Base-by-base conservation (phyloP, 2,329 filamentous ascomycete species). In the Botrytis sinoallii region DNA sequence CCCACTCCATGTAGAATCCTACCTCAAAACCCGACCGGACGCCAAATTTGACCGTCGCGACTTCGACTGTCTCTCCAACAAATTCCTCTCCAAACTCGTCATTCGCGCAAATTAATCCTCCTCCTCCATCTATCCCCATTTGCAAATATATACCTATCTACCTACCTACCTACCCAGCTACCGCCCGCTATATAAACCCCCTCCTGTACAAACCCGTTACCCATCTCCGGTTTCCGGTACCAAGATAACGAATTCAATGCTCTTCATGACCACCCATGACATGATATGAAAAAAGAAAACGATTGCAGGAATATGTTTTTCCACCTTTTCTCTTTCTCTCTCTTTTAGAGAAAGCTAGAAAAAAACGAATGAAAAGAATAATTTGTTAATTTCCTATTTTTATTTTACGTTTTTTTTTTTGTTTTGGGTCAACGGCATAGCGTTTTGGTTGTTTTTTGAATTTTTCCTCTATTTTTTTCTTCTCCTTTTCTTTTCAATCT, bases 41-140 rank as follows among this genome's bases (percentile, higher is more conserved):
- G 90, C 92, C 80, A 93, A 92, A 83, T 98, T 97, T 83, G 92
- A 97, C 85, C 91, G 93, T 79, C 89, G 92, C 79, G 93, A 98
- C 85, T 98, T 98, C 82, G 95, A 98, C 85, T 96, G 91, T 75
- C 85, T 98, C 81, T 97, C 95, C 71, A 98, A 97, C 87, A 98
- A 98, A 86, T 98, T 98, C 86, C 85, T 98, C 78, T 97, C 95
- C 55, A 97, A 97, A 85, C 89, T 98, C 81, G 95, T 98, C 82
- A 97, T 98, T 83, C 94, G 95, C 79, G 93, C 95, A 80, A 97
- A 97, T 85, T 97, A 87, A 82, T 64, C 18, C 20, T 40, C 20
- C 52, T 46, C 32, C 55, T 16, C n/a, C 52, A n/a, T 57, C 70
- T n/a, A 66, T 73, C 63, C 38, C 64, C 73, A 70, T 75, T 72